These are phyloP conservation scores for Cyanodermella asteris DNA, from an alignment of 2,329 filamentous ascomycete species.

Conservation along the genomic window DNA sequence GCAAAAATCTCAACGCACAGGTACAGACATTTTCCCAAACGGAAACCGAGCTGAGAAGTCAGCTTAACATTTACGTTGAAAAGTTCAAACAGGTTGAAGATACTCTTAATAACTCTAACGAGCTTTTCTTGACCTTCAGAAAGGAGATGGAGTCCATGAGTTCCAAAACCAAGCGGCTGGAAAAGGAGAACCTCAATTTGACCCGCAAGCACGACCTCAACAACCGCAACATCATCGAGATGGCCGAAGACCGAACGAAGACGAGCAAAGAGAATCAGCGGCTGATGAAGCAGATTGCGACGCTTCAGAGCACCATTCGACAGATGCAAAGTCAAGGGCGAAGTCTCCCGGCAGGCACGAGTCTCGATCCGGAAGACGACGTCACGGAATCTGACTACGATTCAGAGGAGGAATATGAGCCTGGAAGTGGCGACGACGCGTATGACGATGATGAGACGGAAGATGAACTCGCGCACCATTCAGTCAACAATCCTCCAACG, in stretches of 20 bases:
- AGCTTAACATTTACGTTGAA: conserved; percentile 95
- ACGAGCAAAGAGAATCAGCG: conserved; percentile 56
- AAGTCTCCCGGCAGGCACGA: conserved; percentile 43
- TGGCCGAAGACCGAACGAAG: conserved; percentile 79
- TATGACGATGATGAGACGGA: conserved; percentile 42
- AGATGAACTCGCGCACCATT: conserved; percentile 16
- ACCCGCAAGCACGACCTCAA: conserved; percentile 86
- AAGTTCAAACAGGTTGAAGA: conserved; percentile 99
- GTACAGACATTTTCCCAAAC: conserved; percentile 92
- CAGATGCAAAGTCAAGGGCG: conserved; percentile 91
- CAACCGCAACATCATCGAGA: conserved; percentile 84
- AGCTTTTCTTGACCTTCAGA: conserved; percentile 85
- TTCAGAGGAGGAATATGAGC: conserved; percentile 35
- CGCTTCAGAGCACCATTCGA: conserved; percentile 82
- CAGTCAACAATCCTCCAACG: conserved; percentile 5
- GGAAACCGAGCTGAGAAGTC: conserved; percentile 76
- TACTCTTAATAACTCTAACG: conserved; percentile 94
- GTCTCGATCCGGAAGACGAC: conserved; percentile 31
- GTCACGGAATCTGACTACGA: conserved; percentile 29
- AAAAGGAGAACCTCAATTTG: conserved; percentile 83
- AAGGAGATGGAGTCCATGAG: conserved; percentile 99
- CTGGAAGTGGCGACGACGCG: conserved; percentile 31
- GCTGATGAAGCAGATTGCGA: conserved; percentile 65
- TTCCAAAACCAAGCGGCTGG: conserved; percentile 89
- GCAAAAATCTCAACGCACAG: conserved; percentile 69